Evolutionary conservation across 2,329 filamentous ascomycete species (phyloP), one percentile per base, ranked within the genome.

Genomic region (Lasiodiplodia hormozganensis): DNA sequence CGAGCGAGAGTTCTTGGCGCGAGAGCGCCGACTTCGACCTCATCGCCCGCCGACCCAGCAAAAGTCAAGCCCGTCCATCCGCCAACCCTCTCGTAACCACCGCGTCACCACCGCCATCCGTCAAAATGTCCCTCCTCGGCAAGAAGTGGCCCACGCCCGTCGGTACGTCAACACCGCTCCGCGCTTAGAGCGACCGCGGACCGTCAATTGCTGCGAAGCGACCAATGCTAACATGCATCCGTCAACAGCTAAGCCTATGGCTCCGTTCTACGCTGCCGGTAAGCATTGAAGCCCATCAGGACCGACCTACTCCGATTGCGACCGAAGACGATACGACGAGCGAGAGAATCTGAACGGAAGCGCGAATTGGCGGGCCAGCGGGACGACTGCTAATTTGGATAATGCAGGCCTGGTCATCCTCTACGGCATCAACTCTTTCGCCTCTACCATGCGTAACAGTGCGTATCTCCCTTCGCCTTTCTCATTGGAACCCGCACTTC

Each of bases 191-290:
- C 56, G 21, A 54, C 43, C 36, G 43, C 40, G 12, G 34, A n/a
- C 60, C 52, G n/a, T 28, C 60, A 52, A 64, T 38, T 23, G 60
- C 38, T 14, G 31, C 47, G 60, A 64, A 36, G 28, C 43, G 36
- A 52, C 28, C 47, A 62, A 56, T 49, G 73, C 78, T 80, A 76
- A 80, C 71, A 69, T 76, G 56, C 10, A 38, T 72, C 70, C 69
- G 70, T 70, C 73, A 78, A 81, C 80, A 98, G 95, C 93, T 85
- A 88, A 89, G 87, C 94, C 95, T 76, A 90, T 96, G 90, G 89
- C 89, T 82, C 95, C 95, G 76, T 98, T 98, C 89, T 96, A 94
- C 87, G 87, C 88, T 83, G 95, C 95, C 81, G 94, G 95, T 97
- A 96, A 80, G 92, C 58, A 31, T 52, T 64, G 60, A 60, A 56